Evolutionary conservation across 805 yeast genomes (phyloP).

Genomic region (Spencermartinsiella europaea): DNA sequence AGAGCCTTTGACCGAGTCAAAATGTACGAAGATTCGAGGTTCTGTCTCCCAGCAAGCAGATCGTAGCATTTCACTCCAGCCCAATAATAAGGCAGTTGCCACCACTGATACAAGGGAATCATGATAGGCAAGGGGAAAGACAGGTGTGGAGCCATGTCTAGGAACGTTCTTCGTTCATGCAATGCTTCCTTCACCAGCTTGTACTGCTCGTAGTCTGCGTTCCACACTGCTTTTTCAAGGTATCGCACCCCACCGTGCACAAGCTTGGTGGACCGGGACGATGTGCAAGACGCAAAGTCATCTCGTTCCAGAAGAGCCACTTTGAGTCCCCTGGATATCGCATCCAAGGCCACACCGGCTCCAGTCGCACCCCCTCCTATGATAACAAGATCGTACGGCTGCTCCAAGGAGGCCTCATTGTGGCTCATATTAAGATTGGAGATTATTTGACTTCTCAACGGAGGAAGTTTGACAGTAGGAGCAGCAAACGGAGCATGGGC

Average conservation of each 20-base stretch:
- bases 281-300: conserved; percentile 90
- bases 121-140: conserved; percentile 81
- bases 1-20: conserved; percentile 60
- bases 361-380: conserved; percentile 98
- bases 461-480: conserved; percentile 20
- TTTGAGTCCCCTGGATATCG: conserved; percentile 82
- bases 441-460: conserved; percentile 26
- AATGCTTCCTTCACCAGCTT: conserved; percentile 85
- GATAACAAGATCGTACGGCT: conserved; percentile 71
- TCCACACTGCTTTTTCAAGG: conserved; percentile 90
- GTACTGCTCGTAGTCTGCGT: conserved; percentile 82
- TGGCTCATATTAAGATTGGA: conserved; percentile 28
- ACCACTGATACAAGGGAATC: conserved; percentile 93
- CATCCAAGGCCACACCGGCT: conserved; percentile 88
- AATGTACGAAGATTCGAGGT: conserved; percentile 71
- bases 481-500: conserved; percentile 11
- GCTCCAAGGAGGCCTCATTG: no score
- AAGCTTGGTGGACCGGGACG: conserved; percentile 91
- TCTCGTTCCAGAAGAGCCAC: conserved; percentile 81
- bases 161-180: conserved; percentile 78
- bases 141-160: conserved; percentile 89
- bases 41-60: conserved; percentile 84
- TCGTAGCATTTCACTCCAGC: conserved; percentile 90
- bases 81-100: conserved; percentile 94
- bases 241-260: conserved; percentile 98